Percentiles rank a stretch among this genome's conserved stretches.
Evolutionary conservation across 1,284 basidiomycete genomes (phyloP).

Genomic region (Heterobasidion occidentale): DNA sequence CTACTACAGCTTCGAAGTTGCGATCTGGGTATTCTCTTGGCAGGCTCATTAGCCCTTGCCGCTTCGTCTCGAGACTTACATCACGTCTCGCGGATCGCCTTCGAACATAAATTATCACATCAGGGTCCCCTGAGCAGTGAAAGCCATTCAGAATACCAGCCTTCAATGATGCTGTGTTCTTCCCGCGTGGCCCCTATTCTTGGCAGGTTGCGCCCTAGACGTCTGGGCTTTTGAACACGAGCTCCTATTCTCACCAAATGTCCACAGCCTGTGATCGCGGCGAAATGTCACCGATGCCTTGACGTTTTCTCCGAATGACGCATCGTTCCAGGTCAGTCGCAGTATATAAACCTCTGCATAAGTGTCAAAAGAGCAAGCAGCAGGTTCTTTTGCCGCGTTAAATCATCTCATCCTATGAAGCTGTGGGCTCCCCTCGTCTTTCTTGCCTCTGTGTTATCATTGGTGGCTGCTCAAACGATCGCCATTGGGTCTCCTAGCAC

Average conservation of each 20-base stretch:
- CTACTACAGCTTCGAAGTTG: too few relatives aligned
- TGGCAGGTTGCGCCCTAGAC: too few relatives aligned
- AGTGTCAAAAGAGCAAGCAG: background rate
- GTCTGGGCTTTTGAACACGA: background rate
- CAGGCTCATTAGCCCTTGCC: background rate
- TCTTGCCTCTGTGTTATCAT: slow-evolving; percentile 9
- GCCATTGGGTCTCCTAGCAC: slow-evolving; percentile 28
- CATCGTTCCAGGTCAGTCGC: background rate
- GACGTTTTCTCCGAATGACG: background rate
- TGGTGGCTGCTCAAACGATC: slow-evolving; percentile 31
- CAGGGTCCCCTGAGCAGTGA: too few relatives aligned
- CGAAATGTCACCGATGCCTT: background rate
- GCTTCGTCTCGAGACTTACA: background rate
- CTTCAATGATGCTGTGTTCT: too few relatives aligned
- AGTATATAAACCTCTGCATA: background rate
- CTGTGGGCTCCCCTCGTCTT: background rate
- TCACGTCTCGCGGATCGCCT: background rate
- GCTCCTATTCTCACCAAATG: background rate
- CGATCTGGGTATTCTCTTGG: too few relatives aligned
- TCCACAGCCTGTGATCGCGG: background rate
- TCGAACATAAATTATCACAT: background rate
- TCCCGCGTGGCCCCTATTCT: too few relatives aligned
- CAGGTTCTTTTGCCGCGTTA: background rate
- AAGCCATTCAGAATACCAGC: too few relatives aligned
- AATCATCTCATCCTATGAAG: background rate